A percentile compares a stretch with the other conserved stretches of the same genome.
Evolutionary conservation across 257 asterid genomes (phyloP).

Genomic region (Scutellaria baicalensis): DNA sequence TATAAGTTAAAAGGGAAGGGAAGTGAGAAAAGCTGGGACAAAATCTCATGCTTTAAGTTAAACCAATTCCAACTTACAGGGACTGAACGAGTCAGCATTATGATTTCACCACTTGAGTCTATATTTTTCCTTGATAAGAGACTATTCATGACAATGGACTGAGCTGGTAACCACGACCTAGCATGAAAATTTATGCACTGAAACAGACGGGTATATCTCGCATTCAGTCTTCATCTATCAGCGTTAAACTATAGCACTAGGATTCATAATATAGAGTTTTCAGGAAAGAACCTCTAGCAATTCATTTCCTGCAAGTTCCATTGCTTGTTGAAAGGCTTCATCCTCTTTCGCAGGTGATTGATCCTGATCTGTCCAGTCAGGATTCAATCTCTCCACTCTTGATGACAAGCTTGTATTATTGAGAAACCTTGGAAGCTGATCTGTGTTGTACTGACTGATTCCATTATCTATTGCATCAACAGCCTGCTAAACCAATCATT

Average conservation of each 20-base stretch:
- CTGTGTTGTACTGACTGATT: slow-evolving; percentile 14
- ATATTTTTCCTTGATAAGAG: slow-evolving; percentile 9
- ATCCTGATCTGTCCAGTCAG: slow-evolving; percentile 10
- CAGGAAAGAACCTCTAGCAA: slow-evolving; percentile 12
- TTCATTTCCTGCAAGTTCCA: slow-evolving; percentile 13
- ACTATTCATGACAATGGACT: slow-evolving; percentile 10
- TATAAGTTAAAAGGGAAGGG: background rate
- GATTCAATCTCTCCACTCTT: slow-evolving; percentile 15
- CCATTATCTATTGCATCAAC: slow-evolving; percentile 18
- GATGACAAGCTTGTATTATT: slow-evolving; percentile 19
- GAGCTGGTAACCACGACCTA: slow-evolving; percentile 20
- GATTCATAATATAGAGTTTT: background rate
- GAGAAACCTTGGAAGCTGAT: slow-evolving; percentile 12
- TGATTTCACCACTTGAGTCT: slow-evolving; percentile 19
- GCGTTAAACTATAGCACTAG: background rate
- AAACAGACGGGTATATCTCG: background rate
- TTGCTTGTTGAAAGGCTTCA: slow-evolving; percentile 16
- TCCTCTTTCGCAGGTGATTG: slow-evolving; percentile 10
- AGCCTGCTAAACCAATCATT: slow-evolving; percentile 1
- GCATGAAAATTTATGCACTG: slow-evolving; percentile 20
- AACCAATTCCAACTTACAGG: slow-evolving; percentile 12
- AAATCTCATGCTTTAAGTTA: background rate
- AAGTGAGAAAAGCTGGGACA: background rate
- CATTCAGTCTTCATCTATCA: background rate
- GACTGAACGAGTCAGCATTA: slow-evolving; percentile 11